These are phyloP conservation scores for Yarrowia sp. DNA, from an alignment of 805 yeast genomes.

Conservation along the genomic window DNA sequence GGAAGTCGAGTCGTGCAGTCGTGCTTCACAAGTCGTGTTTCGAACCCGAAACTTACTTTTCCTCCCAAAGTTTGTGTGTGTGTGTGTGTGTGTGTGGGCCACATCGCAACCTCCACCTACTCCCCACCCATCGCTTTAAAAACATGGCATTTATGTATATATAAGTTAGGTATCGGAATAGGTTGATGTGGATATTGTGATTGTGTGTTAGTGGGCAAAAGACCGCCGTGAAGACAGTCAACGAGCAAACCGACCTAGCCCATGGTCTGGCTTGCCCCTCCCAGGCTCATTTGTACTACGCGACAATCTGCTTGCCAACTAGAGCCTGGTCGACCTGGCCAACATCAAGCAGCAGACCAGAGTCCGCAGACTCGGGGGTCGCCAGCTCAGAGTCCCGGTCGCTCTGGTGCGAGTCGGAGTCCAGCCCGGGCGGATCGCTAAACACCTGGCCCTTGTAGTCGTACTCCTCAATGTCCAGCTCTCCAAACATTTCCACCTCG, in stretches of 20 bases:
- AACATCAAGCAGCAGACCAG: neutral
- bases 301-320: neutral
- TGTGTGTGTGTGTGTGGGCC: too few species aligned
- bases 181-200: neutral
- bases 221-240: too few species aligned
- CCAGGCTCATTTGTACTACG: neutral
- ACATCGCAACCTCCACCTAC: neutral
- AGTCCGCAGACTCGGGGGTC: neutral
- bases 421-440: neutral
- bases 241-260: too few species aligned
- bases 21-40: neutral
- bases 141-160: neutral
- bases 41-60: neutral
- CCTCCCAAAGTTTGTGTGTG: too few species aligned
- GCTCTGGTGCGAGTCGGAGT: constrained; percentile 5
- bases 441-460: constrained; percentile 18
- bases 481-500: constrained; percentile 29
- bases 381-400: neutral
- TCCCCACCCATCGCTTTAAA: neutral
- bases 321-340: constrained; percentile 5
- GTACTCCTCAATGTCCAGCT: constrained; percentile 22
- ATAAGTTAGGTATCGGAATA: neutral
- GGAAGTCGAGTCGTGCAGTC: too few species aligned
- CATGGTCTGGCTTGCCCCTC: too few species aligned
- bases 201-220: neutral